phyloP scores from a whole-genome alignment of 768 basidiomycete genomes.

The Hericium coralloides region DNA sequence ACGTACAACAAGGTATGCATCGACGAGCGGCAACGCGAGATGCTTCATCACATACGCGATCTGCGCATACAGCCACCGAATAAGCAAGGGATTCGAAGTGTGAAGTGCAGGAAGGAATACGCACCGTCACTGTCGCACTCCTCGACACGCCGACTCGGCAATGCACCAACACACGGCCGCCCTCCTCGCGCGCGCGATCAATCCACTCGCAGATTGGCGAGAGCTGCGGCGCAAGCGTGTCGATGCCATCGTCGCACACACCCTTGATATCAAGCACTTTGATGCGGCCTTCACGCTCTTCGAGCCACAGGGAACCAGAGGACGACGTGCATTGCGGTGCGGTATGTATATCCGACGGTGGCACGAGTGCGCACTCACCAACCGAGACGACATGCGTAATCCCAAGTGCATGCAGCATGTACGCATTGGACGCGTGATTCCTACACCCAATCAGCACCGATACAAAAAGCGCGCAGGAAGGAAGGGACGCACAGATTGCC shows the following conservation, averaged over 20 bases:
- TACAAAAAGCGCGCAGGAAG: slow-evolving; percentile 4
- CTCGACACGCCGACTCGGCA: slow-evolving; percentile 99
- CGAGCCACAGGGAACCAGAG: slow-evolving; percentile 69
- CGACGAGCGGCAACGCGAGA: slow-evolving; percentile 73
- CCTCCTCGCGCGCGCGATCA: slow-evolving; percentile 69
- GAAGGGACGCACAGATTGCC: slow-evolving; percentile 72
- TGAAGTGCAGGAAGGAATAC: slow-evolving; percentile 20
- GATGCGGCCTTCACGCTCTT: slow-evolving; percentile 83
- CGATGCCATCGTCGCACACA: slow-evolving; percentile 94
- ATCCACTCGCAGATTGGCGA: slow-evolving; percentile 91
- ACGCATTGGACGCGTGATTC: slow-evolving; percentile 89
- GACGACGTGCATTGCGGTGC: slow-evolving; percentile 26
- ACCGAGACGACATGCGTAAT: slow-evolving; percentile 97
- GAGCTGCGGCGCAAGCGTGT: slow-evolving; percentile 84
- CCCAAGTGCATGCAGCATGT: slow-evolving; percentile 92
- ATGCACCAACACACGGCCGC: slow-evolving; percentile 90
- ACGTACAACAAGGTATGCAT: slow-evolving; percentile 89
- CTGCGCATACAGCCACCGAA: slow-evolving; percentile 22
- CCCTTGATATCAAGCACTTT: slow-evolving; percentile 88
- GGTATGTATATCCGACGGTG: slow-evolving; percentile 42
- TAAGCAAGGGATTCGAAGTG: not conserved
- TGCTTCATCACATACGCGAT: slow-evolving; percentile 99
- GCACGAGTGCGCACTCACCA: slow-evolving; percentile 87
- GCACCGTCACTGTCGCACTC: slow-evolving; percentile 84
- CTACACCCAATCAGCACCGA: slow-evolving; percentile 28